A percentile compares a stretch with the other conserved stretches of the same genome.
Evolutionary conservation across 352 stramenopile species (phyloP).

Genomic region (Phytopythium aichiense): DNA sequence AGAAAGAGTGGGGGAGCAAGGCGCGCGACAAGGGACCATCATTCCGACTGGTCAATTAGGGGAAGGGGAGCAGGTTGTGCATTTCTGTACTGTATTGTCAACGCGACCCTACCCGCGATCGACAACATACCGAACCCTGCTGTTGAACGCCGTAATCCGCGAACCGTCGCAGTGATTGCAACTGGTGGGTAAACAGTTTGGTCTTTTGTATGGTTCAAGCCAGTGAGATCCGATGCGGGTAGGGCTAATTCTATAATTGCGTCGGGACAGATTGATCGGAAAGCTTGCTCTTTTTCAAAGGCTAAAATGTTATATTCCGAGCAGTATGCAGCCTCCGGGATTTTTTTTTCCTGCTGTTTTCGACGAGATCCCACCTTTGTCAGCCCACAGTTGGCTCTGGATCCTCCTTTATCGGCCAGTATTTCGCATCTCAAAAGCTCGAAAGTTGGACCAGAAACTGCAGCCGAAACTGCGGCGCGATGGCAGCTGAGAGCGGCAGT

Average conservation of each 20-base stretch:
- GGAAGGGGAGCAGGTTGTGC: background rate
- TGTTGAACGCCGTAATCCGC: background rate
- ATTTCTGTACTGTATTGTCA: background rate
- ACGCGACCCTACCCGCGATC: background rate
- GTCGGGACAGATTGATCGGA: no score
- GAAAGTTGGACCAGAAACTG: background rate
- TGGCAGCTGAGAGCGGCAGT: background rate
- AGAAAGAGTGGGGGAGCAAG: constrained; percentile 1
- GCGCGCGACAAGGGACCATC: background rate
- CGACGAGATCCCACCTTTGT: constrained; percentile 5
- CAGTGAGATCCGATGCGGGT: background rate
- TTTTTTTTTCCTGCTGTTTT: background rate
- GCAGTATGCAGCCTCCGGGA: no score
- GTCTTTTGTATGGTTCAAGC: background rate
- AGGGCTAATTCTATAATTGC: background rate
- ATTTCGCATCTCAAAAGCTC: background rate
- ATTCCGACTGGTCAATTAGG: background rate
- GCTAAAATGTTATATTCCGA: no score
- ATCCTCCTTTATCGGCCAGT: background rate
- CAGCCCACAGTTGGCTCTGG: background rate
- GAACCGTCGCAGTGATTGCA: constrained; percentile 3
- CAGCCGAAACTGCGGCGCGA: background rate
- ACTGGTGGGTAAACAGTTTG: background rate
- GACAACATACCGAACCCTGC: background rate
- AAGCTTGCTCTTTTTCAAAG: no score